Evolutionary conservation across 176 grass and related monocot species (phyloP).

Genomic region (Cymbopogon citratus): DNA sequence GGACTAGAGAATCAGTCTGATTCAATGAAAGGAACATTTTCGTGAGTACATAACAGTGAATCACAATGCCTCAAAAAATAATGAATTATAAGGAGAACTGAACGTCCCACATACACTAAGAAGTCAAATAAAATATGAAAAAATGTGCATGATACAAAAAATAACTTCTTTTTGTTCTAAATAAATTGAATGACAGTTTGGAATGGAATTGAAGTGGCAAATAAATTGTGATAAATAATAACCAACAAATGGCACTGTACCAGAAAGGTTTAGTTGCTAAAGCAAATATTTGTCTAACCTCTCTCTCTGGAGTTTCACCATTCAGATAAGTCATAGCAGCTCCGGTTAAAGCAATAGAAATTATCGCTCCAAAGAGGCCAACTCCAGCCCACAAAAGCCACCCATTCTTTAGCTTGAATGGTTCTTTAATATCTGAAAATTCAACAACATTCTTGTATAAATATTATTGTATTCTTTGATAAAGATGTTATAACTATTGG

Average conservation of each 20-base stretch:
- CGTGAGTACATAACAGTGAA: not conserved
- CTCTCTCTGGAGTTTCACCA: conserved; percentile 81
- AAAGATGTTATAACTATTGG: not conserved
- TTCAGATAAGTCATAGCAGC: conserved; percentile 56
- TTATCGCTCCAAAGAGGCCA: conserved; percentile 62
- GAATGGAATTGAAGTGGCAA: not conserved
- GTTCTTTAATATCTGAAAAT: conserved; percentile 74
- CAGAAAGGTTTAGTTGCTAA: conserved; percentile 3
- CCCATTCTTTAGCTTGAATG: conserved; percentile 76
- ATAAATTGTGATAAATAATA: not conserved
- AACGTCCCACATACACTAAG: not conserved
- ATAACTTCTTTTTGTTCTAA: not conserved
- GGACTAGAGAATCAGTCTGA: conserved; percentile 84
- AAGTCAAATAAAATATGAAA: not conserved
- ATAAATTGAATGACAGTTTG: not conserved
- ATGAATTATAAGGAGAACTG: conserved; percentile 1
- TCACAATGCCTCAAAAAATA: not conserved
- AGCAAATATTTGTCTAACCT: conserved; percentile 40
- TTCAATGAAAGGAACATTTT: not conserved
- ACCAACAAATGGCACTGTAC: not conserved
- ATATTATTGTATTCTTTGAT: conserved; percentile 3
- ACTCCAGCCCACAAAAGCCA: conserved; percentile 92
- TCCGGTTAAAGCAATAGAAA: conserved; percentile 71
- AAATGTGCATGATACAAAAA: conserved; percentile 1
- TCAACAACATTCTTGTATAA: not conserved